phyloP scores from a whole-genome alignment of 345 rosid genomes.

The Sapria himalayana region DNA sequence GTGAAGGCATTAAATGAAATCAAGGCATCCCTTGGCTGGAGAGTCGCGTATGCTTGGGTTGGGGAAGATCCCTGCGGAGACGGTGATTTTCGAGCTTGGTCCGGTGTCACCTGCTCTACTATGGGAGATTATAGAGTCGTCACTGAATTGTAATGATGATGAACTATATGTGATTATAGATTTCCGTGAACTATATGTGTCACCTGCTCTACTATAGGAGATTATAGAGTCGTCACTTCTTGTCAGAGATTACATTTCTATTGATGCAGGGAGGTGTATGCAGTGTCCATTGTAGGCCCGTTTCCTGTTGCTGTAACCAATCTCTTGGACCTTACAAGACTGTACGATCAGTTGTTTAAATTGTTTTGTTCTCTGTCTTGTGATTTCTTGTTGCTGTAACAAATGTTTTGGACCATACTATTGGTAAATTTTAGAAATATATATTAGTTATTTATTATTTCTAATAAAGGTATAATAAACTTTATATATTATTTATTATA shows the following conservation, averaged over 20 bases:
- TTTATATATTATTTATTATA: no score
- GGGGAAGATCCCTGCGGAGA: constrained; percentile 98
- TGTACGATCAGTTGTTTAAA: no score
- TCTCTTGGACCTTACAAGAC: constrained; percentile 68
- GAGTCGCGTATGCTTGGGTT: constrained; percentile 89
- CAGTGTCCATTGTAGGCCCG: constrained; percentile 88
- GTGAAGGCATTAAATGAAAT: constrained; percentile 95
- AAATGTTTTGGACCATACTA: no score
- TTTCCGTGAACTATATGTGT: no score
- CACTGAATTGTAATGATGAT: constrained; percentile 39
- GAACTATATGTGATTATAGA: background rate
- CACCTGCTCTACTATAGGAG: no score
- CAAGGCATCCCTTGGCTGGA: constrained; percentile 93
- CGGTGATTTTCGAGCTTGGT: constrained; percentile 74
- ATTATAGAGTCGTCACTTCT: no score
- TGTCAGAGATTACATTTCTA: no score
- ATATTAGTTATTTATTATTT: no score
- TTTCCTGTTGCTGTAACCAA: constrained; percentile 80
- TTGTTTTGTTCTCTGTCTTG: no score
- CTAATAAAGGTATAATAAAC: no score
- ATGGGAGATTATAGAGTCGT: constrained; percentile 83
- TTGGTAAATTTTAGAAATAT: no score
- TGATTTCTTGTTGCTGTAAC: no score
- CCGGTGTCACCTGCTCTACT: constrained; percentile 83
- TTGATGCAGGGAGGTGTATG: constrained; percentile 74